Base-by-base conservation (phyloP, 768 basidiomycete species). In the Boletus fagicola region DNA sequence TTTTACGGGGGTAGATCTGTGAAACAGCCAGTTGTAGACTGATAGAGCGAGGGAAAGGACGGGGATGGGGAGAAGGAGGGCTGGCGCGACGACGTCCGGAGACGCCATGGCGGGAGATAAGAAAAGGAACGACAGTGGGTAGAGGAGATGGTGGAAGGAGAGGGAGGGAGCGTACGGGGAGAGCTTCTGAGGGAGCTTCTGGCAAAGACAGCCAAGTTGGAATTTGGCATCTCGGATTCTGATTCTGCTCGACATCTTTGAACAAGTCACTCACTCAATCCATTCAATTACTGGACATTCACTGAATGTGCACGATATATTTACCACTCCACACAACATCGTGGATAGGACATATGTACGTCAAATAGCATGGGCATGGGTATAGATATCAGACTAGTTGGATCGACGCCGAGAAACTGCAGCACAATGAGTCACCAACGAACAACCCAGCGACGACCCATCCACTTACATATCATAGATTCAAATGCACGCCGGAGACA, bases 11-110 rank as follows among this genome's bases (percentile, higher is more conserved):
- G 49, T 51, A 48, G 60, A 61, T 43, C 53, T 59, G 49, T 50
- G 44, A 12, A 18, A 38, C 39, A 57, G 42, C 36, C 49, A 57
- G 39, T 59, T 61, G 52, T 53, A 61, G 20, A 44, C 16, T 2
- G 51, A 53, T 4, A 68, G 40, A 39, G 35, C 47, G 8, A 65
- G 53, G 2, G 70, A 65, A 31, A 72, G 7, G 51, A 67, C 26
- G 4, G 68, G 54, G 20, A 70, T 42, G 59, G 59, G 45, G 51
- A 72, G 62, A 53, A 68, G 63, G 45, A 72, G 68, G 53, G 62
- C 60, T n/a, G 68, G 33, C 9, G 57, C 56, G 55, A 74, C 54
- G 60, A 66, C 61, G 61, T 60, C 66, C 28, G 43, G 56, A 39
- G 68, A 61, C 61, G 68, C 48, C 68, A 70, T 68, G 47, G 50